A percentile compares a stretch with the other conserved stretches of the same genome.
phyloP scores from a whole-genome alignment of 306 rosid genomes.

The Oemleria cerasiformis region DNA sequence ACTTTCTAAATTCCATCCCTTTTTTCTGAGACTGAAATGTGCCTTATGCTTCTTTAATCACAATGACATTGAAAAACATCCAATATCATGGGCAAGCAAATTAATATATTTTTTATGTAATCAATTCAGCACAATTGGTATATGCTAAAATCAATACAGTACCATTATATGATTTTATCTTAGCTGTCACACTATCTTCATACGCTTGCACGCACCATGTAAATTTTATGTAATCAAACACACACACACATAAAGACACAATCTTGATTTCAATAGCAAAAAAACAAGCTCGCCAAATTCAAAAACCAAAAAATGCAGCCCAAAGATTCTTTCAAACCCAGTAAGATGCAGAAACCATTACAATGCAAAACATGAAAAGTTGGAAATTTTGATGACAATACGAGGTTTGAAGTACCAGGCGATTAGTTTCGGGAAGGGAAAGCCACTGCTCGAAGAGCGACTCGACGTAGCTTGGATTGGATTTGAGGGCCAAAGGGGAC shows the following conservation, averaged over 20 bases:
- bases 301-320: constrained; percentile 15
- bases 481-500: constrained; percentile 72
- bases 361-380: not conserved
- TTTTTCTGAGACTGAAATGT: constrained; percentile 3
- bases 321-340: not conserved
- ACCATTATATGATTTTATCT: not conserved
- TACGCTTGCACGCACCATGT: not conserved
- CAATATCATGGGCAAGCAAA: not conserved
- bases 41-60: not conserved
- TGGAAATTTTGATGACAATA: not conserved
- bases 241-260: not conserved
- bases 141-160: not conserved
- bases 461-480: constrained; percentile 64
- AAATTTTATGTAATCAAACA: not conserved
- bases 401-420: constrained; percentile 52
- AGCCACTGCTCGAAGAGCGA: constrained; percentile 93
- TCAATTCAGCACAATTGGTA: not conserved
- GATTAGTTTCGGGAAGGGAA: constrained; percentile 79
- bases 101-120: too few relatives aligned
- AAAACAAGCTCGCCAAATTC: constrained; percentile 8
- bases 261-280: not conserved
- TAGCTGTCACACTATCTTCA: not conserved
- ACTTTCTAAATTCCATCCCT: not conserved
- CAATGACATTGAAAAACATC: not conserved
- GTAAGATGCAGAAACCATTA: not conserved